These are phyloP conservation scores for Solanum etuberosum DNA, from an alignment of 257 asterid species.

Conservation along the genomic window DNA sequence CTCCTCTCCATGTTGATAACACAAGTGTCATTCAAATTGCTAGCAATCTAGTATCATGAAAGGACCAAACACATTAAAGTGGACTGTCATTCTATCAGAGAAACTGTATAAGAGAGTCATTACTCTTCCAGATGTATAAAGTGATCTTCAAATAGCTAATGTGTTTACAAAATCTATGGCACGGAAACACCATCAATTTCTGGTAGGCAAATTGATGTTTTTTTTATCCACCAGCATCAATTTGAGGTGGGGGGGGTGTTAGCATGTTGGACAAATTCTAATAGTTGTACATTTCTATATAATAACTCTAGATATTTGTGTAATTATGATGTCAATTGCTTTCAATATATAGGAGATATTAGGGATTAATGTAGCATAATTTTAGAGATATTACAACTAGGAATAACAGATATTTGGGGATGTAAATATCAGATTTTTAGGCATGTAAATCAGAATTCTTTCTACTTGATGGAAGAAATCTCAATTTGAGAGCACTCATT, in stretches of 20 bases:
- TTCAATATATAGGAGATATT: background rate
- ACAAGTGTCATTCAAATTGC: background rate
- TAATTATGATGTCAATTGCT: background rate
- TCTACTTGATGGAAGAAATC: background rate
- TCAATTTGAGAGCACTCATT: background rate
- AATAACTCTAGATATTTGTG: background rate
- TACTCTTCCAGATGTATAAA: background rate
- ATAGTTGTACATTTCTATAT: background rate
- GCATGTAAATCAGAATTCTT: background rate
- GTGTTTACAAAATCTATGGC: background rate
- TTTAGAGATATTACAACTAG: background rate
- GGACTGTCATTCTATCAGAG: background rate
- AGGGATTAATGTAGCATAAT: background rate
- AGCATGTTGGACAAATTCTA: background rate
- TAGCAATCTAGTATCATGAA: background rate
- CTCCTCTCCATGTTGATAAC: background rate
- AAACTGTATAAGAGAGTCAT: background rate
- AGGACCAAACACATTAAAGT: background rate
- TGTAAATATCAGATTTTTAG: background rate
- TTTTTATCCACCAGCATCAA: background rate
- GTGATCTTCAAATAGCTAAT: background rate
- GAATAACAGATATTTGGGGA: background rate
- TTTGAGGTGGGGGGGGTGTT: background rate
- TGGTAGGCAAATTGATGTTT: background rate
- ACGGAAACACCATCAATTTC: background rate